Conservation (phyloP, 2,329 filamentous ascomycete genomes). For the Lasiodiplodia theobromae region DNA sequence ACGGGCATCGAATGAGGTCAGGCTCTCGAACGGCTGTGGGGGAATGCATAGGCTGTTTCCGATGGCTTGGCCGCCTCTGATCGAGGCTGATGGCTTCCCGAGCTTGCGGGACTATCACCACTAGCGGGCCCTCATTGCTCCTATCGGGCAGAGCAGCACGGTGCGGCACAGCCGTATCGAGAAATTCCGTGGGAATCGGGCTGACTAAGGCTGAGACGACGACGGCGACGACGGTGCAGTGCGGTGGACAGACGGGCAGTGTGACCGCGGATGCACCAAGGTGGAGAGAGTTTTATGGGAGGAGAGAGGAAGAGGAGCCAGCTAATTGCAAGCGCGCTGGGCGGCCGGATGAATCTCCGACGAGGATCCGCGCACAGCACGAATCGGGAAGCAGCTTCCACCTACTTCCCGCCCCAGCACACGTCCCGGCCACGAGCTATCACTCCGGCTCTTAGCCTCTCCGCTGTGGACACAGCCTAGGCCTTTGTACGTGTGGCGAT, state of each 20-base stretch:
- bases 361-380: conserved; percentile 14
- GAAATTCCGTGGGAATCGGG: neutral
- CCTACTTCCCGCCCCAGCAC: neutral
- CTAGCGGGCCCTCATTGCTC: neutral
- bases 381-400: conserved; percentile 18
- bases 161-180: neutral
- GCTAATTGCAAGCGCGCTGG: neutral
- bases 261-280: neutral
- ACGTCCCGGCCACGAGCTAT: neutral
- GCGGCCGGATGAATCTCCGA: conserved; percentile 15
- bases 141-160: neutral
- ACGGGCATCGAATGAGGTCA: conserved; percentile 8
- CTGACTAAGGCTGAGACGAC: neutral
- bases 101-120: conserved; percentile 6
- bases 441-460: neutral
- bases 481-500: neutral
- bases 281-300: neutral
- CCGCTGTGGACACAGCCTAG: neutral
- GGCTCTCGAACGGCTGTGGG: neutral
- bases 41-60: neutral
- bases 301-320: neutral
- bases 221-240: neutral
- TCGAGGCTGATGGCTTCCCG: conserved; percentile 17
- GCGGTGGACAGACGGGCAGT: neutral
- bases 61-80: conserved; percentile 1